Conservation (phyloP, 208 protist genomes). For the Wallacemonas sp. region DNA sequence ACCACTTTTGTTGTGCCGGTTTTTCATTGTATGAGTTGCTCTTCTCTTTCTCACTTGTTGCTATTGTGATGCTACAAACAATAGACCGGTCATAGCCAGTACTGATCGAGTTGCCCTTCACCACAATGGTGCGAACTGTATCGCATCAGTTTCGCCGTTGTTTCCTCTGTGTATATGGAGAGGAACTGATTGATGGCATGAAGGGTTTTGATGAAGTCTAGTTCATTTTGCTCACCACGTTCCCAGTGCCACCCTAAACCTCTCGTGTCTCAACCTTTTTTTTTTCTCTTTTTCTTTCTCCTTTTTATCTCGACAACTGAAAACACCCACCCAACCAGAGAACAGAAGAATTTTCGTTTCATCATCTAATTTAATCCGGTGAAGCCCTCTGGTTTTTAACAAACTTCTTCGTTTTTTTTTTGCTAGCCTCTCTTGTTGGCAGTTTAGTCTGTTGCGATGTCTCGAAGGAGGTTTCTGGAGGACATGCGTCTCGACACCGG, state of each 20-base stretch:
- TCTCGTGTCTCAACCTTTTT: not conserved
- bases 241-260: no score
- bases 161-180: no score
- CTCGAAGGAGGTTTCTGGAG: conserved; percentile 20
- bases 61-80: no score
- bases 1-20: not conserved
- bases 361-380: not conserved
- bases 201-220: no score
- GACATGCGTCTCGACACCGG: conserved; percentile 30
- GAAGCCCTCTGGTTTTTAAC: not conserved
- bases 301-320: not conserved
- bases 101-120: no score
- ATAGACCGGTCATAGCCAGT: no score
- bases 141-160: no score
- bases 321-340: not conserved
- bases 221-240: no score
- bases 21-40: not conserved
- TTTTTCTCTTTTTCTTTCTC: not conserved
- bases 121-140: not conserved
- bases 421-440: not conserved
- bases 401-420: not conserved
- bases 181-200: no score
- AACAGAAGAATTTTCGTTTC: not conserved
- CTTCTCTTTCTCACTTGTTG: not conserved
- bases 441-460: conserved; percentile 10